phyloP scores from a whole-genome alignment of 345 rosid species.

The Clausena lansium region DNA sequence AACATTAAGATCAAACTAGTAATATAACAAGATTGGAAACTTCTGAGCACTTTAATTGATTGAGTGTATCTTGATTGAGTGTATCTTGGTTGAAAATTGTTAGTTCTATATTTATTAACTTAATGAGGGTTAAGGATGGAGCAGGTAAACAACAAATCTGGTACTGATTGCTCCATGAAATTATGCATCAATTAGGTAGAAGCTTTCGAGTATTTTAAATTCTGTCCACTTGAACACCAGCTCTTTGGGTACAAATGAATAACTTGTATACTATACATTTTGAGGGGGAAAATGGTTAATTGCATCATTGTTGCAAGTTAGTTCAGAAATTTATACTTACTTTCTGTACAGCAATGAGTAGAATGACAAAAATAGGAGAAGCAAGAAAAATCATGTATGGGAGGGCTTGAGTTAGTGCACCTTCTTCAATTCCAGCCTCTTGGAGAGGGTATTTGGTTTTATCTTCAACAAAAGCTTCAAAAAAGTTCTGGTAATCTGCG shows the following conservation, averaged over 20 bases:
- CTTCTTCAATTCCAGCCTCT: conserved; percentile 37
- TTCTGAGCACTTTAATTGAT: no score
- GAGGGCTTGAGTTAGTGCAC: conserved; percentile 49
- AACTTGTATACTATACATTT: conserved; percentile 6
- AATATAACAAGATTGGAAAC: no score
- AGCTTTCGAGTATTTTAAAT: neutral
- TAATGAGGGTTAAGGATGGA: no score
- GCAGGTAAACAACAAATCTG: no score
- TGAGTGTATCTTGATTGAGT: no score
- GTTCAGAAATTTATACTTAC: conserved; percentile 31
- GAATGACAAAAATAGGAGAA: conserved; percentile 64
- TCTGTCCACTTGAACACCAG: neutral
- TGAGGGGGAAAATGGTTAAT: neutral
- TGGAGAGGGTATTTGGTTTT: conserved; percentile 30
- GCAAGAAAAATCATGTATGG: conserved; percentile 63
- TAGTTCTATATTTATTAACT: no score
- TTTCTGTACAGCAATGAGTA: conserved; percentile 53
- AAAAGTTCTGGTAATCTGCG: conserved; percentile 64
- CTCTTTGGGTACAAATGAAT: neutral
- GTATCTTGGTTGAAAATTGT: no score
- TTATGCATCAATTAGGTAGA: neutral
- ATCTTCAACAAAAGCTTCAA: conserved; percentile 67
- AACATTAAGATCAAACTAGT: neutral
- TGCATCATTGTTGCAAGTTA: neutral
- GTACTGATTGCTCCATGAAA: no score